Conservation (phyloP, 2,329 filamentous ascomycete species). For the Daldinia sp. region DNA sequence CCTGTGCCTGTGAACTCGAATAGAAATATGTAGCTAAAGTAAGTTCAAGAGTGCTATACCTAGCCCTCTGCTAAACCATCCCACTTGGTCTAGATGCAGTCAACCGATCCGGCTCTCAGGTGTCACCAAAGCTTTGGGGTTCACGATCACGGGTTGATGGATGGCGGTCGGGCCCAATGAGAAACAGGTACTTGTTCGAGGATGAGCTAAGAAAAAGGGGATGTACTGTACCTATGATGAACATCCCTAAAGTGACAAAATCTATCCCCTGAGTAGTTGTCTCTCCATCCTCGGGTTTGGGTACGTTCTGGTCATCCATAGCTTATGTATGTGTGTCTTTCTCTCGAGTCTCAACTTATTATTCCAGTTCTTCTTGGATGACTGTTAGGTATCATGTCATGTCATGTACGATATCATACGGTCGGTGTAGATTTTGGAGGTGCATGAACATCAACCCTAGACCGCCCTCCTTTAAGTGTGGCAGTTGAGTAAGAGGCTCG, state of each 20-base stretch:
- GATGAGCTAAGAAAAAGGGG: slow-evolving; percentile 15
- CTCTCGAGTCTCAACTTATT: slow-evolving; percentile 28
- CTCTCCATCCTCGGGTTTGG: slow-evolving; percentile 33
- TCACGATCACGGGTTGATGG: slow-evolving; percentile 16
- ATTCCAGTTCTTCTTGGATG: slow-evolving; percentile 17
- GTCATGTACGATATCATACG: slow-evolving; percentile 36
- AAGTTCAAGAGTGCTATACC: slow-evolving; percentile 4
- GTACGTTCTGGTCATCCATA: slow-evolving; percentile 45
- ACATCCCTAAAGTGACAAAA: slow-evolving; percentile 79
- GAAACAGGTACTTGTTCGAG: neutral
- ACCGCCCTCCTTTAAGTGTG: slow-evolving; percentile 25
- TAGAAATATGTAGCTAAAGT: slow-evolving; percentile 9
- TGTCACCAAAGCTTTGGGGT: slow-evolving; percentile 6
- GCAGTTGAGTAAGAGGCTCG: slow-evolving; percentile 12
- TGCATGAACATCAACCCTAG: slow-evolving; percentile 28
- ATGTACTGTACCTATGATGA: slow-evolving; percentile 72
- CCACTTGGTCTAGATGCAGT: slow-evolving; percentile 27
- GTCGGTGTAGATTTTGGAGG: slow-evolving; percentile 29
- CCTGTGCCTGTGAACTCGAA: neutral
- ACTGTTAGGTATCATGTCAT: slow-evolving; percentile 36
- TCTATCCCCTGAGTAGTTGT: slow-evolving; percentile 62
- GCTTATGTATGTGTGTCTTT: slow-evolving; percentile 18
- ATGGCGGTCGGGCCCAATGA: slow-evolving; percentile 19
- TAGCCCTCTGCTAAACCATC: slow-evolving; percentile 7
- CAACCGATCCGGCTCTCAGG: slow-evolving; percentile 20